Evolutionary conservation across 2,329 filamentous ascomycete genomes (phyloP).

Genomic region (Pezicula radicicola): DNA sequence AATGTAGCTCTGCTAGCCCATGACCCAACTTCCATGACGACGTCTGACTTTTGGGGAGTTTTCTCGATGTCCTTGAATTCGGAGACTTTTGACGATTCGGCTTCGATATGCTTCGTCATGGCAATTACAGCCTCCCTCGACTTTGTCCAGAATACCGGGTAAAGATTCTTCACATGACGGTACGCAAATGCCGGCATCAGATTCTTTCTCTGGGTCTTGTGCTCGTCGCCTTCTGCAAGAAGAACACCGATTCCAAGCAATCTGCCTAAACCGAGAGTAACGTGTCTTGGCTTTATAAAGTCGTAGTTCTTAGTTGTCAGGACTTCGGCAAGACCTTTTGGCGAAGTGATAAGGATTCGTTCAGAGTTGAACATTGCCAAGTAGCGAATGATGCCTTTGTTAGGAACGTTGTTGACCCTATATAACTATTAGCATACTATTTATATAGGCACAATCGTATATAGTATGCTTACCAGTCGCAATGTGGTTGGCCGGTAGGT

Average conservation of each 20-base stretch:
- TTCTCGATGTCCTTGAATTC: conserved; percentile 26
- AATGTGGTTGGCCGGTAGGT: conserved; percentile 34
- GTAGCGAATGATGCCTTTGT: conserved; percentile 69
- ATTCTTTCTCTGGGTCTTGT: conserved; percentile 76
- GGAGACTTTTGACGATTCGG: conserved; percentile 33
- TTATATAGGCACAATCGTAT: no score
- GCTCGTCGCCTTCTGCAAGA: conserved; percentile 86
- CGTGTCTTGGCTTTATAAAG: conserved; percentile 58
- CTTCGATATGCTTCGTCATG: conserved; percentile 51
- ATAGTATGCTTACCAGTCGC: conserved; percentile 29
- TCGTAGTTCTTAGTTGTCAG: conserved; percentile 67
- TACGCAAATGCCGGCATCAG: conserved; percentile 84
- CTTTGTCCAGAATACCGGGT: conserved; percentile 82
- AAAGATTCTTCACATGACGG: conserved; percentile 79
- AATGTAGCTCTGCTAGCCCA: conserved; percentile 69
- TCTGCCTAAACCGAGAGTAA: conserved; percentile 55
- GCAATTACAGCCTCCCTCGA: conserved; percentile 62
- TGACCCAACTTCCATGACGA: conserved; percentile 48
- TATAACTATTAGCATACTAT: conserved; percentile 1
- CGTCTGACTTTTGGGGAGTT: conserved; percentile 15
- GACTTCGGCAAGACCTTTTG: conserved; percentile 68
- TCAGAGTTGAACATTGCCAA: conserved; percentile 60
- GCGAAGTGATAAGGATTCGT: conserved; percentile 56
- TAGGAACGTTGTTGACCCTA: conserved; percentile 57
- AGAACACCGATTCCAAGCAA: conserved; percentile 71